A percentile compares a stretch with the other conserved stretches of the same genome.
Evolutionary conservation across 495 filamentous ascomycete genomes (phyloP).

Genomic region (Mytilinidion resinicola): DNA sequence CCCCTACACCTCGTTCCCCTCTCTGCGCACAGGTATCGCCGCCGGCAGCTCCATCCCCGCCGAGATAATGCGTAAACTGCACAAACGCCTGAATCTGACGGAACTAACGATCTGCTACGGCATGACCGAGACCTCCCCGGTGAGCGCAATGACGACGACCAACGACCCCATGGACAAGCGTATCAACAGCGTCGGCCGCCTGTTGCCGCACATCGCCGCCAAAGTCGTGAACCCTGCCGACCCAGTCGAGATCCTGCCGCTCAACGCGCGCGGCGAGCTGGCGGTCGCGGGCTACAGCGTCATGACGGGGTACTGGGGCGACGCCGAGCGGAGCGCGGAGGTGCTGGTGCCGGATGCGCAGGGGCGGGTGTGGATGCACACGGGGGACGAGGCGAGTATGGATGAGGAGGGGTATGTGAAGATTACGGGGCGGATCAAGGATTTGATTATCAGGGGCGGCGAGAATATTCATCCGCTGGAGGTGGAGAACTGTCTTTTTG

Average conservation of each 20-base stretch:
- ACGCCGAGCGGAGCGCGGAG: conserved; percentile 60
- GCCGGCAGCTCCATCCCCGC: conserved; percentile 79
- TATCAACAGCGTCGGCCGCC: conserved; percentile 65
- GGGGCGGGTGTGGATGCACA: conserved; percentile 30
- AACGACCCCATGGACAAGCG: conserved; percentile 74
- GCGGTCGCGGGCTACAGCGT: conserved; percentile 79
- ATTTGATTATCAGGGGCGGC: conserved; percentile 86
- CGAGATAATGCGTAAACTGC: conserved; percentile 76
- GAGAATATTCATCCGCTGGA: conserved; percentile 97
- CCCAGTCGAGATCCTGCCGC: conserved; percentile 50
- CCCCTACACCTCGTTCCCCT: conserved; percentile 53
- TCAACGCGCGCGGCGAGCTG: conserved; percentile 69
- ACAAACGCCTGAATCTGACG: conserved; percentile 66
- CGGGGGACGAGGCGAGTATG: conserved; percentile 90
- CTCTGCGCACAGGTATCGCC: conserved; percentile 84
- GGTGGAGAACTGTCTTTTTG: conserved; percentile 84
- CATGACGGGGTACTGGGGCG: conserved; percentile 87
- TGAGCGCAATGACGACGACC: conserved; percentile 77
- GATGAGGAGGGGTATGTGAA: conserved; percentile 62
- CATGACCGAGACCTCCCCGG: conserved; percentile 97
- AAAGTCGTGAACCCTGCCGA: conserved; percentile 70
- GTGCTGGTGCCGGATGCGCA: conserved; percentile 56
- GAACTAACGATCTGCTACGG: conserved; percentile 95
- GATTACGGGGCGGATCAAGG: conserved; percentile 71
- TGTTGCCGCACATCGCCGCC: conserved; percentile 77